Evolutionary conservation across 2,329 filamentous ascomycete genomes (phyloP).

Genomic region (Paecilomyces niveus): DNA sequence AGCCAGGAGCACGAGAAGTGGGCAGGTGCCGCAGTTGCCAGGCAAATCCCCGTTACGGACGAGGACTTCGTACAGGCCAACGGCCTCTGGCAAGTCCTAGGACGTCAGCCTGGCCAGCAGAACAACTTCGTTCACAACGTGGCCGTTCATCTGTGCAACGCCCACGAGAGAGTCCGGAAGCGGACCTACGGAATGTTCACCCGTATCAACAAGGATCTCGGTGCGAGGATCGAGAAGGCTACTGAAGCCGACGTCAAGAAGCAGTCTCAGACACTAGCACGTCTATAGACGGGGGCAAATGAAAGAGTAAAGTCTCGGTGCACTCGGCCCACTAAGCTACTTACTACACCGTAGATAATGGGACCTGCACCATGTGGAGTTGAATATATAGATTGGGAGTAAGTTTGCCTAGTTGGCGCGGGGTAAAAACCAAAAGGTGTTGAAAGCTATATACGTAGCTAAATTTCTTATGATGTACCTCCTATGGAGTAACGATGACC

Average conservation of each 20-base stretch:
- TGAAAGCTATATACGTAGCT: too few relatives aligned
- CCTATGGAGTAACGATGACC: not conserved
- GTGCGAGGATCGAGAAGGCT: conserved; percentile 44
- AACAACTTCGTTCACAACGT: conserved; percentile 56
- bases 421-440: not conserved
- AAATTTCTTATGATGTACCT: not conserved
- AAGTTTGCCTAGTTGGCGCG: not conserved
- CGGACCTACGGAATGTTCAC: conserved; percentile 57
- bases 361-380: too few relatives aligned
- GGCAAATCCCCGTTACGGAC: conserved; percentile 36
- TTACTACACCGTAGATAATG: too few relatives aligned
- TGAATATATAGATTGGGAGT: not conserved
- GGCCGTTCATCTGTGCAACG: conserved; percentile 49
- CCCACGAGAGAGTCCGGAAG: conserved; percentile 48
- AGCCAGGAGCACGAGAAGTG: conserved; percentile 40
- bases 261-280: conserved; percentile 12
- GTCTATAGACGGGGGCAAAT: conserved; percentile 15
- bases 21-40: conserved; percentile 30
- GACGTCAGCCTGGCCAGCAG: conserved; percentile 48
- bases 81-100: conserved; percentile 37
- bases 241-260: conserved; percentile 40
- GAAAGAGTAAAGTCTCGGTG: not conserved
- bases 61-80: conserved; percentile 40
- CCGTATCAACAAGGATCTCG: conserved; percentile 49
- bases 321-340: too few relatives aligned